phyloP scores from a whole-genome alignment of 495 filamentous ascomycete species.

The Podospora appendiculata region DNA sequence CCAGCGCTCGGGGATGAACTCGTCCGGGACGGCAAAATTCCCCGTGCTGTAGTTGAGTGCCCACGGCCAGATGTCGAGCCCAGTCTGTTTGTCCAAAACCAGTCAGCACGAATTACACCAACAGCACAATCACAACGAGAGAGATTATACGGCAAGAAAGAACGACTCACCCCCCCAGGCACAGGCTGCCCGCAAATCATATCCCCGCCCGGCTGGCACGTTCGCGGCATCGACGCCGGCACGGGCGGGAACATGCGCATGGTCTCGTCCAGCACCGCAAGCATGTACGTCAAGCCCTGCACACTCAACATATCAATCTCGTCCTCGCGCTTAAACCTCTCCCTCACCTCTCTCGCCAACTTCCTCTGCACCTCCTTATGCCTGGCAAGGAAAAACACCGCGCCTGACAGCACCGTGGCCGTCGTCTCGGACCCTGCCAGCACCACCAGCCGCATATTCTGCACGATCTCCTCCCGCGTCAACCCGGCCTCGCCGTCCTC shows the following conservation, averaged over 20 bases:
- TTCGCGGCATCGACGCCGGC: slow-evolving; percentile 31
- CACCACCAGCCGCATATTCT: slow-evolving; percentile 20
- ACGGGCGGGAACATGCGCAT: slow-evolving; percentile 51
- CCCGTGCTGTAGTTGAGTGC: slow-evolving; percentile 31
- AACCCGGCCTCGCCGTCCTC: slow-evolving; percentile 1
- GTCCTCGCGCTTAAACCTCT: slow-evolving; percentile 29
- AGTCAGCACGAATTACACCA: neutral
- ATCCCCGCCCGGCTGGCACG: slow-evolving; percentile 34
- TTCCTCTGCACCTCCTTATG: slow-evolving; percentile 30
- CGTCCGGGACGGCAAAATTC: slow-evolving; percentile 39
- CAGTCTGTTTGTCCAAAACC: slow-evolving; percentile 27
- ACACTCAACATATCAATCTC: slow-evolving; percentile 43
- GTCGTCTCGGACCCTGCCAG: slow-evolving; percentile 47
- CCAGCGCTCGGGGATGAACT: slow-evolving; percentile 46
- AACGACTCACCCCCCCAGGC: slow-evolving; percentile 26
- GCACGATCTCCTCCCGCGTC: slow-evolving; percentile 9
- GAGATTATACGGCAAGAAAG: slow-evolving; percentile 3
- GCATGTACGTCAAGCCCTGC: slow-evolving; percentile 39
- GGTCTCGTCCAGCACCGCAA: slow-evolving; percentile 49
- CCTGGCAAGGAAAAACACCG: slow-evolving; percentile 40
- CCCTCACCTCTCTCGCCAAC: slow-evolving; percentile 42
- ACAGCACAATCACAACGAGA: neutral
- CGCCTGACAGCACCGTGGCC: slow-evolving; percentile 40
- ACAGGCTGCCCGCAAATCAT: slow-evolving; percentile 36
- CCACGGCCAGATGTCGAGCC: slow-evolving; percentile 41